These are phyloP conservation scores for Sodiomyces alkalinus DNA, from an alignment of 2,329 filamentous ascomycete genomes.

Conservation along the genomic window DNA sequence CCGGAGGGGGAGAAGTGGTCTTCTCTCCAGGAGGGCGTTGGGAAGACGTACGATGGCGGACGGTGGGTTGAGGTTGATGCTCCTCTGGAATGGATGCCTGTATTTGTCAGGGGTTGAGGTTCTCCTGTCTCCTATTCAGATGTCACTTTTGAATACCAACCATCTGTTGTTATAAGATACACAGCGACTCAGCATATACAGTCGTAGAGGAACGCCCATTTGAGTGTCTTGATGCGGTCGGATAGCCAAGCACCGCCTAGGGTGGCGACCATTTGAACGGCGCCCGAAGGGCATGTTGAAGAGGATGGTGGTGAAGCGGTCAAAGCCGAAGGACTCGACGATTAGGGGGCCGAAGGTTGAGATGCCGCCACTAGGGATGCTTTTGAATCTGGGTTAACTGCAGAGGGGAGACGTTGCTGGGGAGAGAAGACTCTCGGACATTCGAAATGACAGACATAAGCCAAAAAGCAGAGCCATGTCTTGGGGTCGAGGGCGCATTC, in stretches of 20 bases:
- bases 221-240: conserved; percentile 21
- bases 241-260: conserved; percentile 34
- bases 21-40: conserved; percentile 3
- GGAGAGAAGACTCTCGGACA: too few species aligned
- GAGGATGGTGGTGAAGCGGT: conserved; percentile 35
- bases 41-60: conserved; percentile 2
- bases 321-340: conserved; percentile 39
- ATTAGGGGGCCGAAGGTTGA: conserved; percentile 42
- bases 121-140: too few species aligned
- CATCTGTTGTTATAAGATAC: neutral
- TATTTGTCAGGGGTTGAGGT: conserved; percentile 5
- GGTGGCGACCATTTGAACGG: conserved; percentile 42
- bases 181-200: neutral
- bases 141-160: too few species aligned
- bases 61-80: conserved; percentile 6
- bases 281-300: conserved; percentile 44
- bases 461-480: conserved; percentile 21
- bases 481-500: conserved; percentile 19
- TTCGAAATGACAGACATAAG: conserved; percentile 35
- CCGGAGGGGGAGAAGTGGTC: conserved; percentile 3
- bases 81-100: conserved; percentile 8
- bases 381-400: too few species aligned
- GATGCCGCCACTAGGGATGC: conserved; percentile 36
- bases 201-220: too few species aligned
- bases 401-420: too few species aligned